A percentile compares a stretch with the other conserved stretches of the same genome.
Evolutionary conservation across 2,329 filamentous ascomycete species (phyloP).

Genomic region (Arthrobotrys entomopaga): DNA sequence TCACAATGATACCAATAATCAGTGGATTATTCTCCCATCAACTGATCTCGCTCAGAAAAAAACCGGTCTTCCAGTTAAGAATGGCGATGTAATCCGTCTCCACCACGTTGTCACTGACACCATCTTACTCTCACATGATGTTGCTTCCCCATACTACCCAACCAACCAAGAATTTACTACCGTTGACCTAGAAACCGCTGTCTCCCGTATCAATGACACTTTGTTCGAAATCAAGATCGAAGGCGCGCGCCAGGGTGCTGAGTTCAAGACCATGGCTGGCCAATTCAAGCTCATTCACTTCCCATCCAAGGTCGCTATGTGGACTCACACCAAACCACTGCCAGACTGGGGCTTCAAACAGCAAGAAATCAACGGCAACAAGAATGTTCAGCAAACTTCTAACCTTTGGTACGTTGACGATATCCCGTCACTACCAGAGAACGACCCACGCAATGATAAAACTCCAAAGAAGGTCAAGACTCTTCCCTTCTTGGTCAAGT

Average conservation of each 20-base stretch:
- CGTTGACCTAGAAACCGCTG: slow-evolving; percentile 75
- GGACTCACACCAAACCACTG: slow-evolving; percentile 94
- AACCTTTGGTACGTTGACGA: slow-evolving; percentile 96
- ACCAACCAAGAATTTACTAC: slow-evolving; percentile 99
- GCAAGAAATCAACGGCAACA: slow-evolving; percentile 99
- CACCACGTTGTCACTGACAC: slow-evolving; percentile 87
- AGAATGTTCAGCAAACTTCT: slow-evolving; percentile 86
- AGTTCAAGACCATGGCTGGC: slow-evolving; percentile 88
- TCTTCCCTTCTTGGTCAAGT: slow-evolving; percentile 90
- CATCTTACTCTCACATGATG: slow-evolving; percentile 90
- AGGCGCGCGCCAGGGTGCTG: slow-evolving; percentile 79
- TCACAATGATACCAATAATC: slow-evolving; percentile 98
- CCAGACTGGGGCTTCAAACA: slow-evolving; percentile 98
- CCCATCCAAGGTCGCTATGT: slow-evolving; percentile 97
- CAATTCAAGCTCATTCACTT: slow-evolving; percentile 97
- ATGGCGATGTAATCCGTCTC: slow-evolving; percentile 86
- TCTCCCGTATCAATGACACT: slow-evolving; percentile 83
- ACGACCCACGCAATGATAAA: slow-evolving; percentile 78
- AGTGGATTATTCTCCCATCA: slow-evolving; percentile 89
- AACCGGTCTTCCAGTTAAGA: slow-evolving; percentile 74
- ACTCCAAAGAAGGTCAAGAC: slow-evolving; percentile 81
- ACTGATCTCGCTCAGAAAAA: slow-evolving; percentile 67
- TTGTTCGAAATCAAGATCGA: slow-evolving; percentile 93
- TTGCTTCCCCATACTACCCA: slow-evolving; percentile 93
- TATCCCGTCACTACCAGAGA: slow-evolving; percentile 78